phyloP scores from a whole-genome alignment of 768 basidiomycete species.

The Daedaleopsis nitida region DNA sequence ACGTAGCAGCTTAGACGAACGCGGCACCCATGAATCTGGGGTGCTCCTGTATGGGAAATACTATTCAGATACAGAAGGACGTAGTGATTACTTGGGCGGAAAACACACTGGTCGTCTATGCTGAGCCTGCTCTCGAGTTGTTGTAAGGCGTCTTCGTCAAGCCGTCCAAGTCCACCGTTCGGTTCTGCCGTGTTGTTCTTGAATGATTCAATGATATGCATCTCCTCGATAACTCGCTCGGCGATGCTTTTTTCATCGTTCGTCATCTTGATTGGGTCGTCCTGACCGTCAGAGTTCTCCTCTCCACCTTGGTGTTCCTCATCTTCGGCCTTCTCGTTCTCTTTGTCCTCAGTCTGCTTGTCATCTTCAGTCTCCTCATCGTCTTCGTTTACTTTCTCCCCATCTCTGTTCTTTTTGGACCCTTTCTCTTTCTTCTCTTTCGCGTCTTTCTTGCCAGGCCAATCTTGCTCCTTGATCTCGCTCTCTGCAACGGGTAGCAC shows the following conservation, averaged over 20 bases:
- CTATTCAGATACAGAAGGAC: background rate
- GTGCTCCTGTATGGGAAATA: constrained; percentile 11
- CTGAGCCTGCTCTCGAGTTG: constrained; percentile 24
- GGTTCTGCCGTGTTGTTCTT: constrained; percentile 18
- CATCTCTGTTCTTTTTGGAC: background rate
- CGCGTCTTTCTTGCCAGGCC: constrained; percentile 22
- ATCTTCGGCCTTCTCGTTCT: background rate
- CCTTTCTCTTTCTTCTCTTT: no score
- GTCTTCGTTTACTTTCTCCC: background rate
- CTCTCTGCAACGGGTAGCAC: constrained; percentile 21
- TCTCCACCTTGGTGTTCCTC: background rate
- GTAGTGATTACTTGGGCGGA: no score
- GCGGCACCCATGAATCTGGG: constrained; percentile 26
- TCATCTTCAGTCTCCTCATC: background rate
- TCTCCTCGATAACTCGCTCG: constrained; percentile 15
- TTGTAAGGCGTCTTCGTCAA: constrained; percentile 17
- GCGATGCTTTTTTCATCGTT: constrained; percentile 5
- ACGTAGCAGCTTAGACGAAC: constrained; percentile 16
- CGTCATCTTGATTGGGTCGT: constrained; percentile 1
- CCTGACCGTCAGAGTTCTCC: background rate
- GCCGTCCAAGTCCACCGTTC: constrained; percentile 12
- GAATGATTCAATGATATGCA: constrained; percentile 10
- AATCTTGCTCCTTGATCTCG: constrained; percentile 20
- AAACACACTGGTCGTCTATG: constrained; percentile 25
- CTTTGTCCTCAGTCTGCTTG: background rate